Evolutionary conservation across 2,329 filamentous ascomycete genomes (phyloP).

Genomic region (Aspergillus pseudotamarii): DNA sequence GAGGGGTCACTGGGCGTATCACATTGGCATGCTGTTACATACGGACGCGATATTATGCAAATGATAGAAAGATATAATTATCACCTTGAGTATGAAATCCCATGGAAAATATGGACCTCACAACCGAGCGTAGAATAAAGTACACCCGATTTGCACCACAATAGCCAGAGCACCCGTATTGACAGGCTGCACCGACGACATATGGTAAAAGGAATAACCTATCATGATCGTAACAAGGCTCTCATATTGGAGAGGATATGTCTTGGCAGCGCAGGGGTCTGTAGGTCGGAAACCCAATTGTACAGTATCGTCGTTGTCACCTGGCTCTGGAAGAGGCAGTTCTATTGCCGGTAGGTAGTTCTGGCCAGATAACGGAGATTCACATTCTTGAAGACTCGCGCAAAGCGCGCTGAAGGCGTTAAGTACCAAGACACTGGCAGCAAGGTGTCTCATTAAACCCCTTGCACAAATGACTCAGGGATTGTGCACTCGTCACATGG

Average conservation of each 20-base stretch:
- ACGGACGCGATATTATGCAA: background rate
- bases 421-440: background rate
- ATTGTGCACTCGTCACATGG: background rate
- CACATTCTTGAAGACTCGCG: background rate
- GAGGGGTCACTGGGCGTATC: background rate
- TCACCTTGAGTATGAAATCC: background rate
- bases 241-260: background rate
- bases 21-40: background rate
- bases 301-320: rapidly evolving
- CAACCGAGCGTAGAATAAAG: background rate
- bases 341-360: background rate
- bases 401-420: background rate
- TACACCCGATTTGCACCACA: background rate
- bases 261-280: background rate
- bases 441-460: background rate
- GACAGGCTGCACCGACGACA: background rate
- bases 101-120: background rate
- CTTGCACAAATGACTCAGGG: background rate
- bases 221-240: background rate
- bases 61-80: background rate
- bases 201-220: background rate
- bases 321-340: background rate
- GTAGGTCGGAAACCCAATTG: background rate
- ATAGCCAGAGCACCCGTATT: background rate
- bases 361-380: background rate